These are phyloP conservation scores for Yarrowia yakushimensis DNA, from an alignment of 805 yeast genomes.

Conservation along the genomic window DNA sequence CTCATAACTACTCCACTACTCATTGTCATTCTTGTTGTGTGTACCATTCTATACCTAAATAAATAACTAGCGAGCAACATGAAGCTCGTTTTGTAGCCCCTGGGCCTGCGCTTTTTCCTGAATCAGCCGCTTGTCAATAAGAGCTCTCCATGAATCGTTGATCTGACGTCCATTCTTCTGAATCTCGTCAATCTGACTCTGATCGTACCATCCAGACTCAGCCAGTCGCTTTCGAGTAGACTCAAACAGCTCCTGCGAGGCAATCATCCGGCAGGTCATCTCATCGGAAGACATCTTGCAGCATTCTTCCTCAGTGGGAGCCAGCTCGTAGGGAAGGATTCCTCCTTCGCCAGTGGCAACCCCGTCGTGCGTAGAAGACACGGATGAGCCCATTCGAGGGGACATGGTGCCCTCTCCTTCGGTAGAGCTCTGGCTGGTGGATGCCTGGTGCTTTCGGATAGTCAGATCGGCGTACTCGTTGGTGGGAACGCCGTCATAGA, in stretches of 20 bases:
- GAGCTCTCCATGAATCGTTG: not conserved
- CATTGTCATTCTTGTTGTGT: not conserved
- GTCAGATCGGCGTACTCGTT: slow-evolving; percentile 1
- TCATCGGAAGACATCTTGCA: slow-evolving; percentile 17
- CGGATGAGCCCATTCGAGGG: slow-evolving; percentile 16
- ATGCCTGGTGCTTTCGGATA: slow-evolving; percentile 5
- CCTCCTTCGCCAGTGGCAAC: slow-evolving; percentile 22
- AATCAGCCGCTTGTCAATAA: not conserved
- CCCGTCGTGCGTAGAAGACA: slow-evolving; percentile 19
- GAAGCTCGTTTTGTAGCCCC: not conserved
- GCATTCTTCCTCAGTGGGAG: slow-evolving; percentile 21
- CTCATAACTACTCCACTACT: not conserved
- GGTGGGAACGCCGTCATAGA: slow-evolving; percentile 5
- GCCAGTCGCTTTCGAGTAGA: slow-evolving; percentile 19
- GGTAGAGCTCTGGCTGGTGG: slow-evolving; percentile 21
- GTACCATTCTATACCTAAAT: slow-evolving; percentile 21
- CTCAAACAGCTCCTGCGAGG: slow-evolving; percentile 16
- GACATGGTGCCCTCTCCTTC: slow-evolving; percentile 22
- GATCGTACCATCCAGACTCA: slow-evolving; percentile 24
- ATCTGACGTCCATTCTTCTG: slow-evolving; percentile 22
- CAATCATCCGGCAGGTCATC: slow-evolving; percentile 23
- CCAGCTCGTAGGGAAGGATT: slow-evolving; percentile 19
- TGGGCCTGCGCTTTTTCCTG: slow-evolving; percentile 1
- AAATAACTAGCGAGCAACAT: slow-evolving; percentile 2
- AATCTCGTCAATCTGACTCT: slow-evolving; percentile 13